Evolutionary conservation across 192 early-diverging fungal genomes (phyloP).

Genomic region (Pecoramyces ruminantium): DNA sequence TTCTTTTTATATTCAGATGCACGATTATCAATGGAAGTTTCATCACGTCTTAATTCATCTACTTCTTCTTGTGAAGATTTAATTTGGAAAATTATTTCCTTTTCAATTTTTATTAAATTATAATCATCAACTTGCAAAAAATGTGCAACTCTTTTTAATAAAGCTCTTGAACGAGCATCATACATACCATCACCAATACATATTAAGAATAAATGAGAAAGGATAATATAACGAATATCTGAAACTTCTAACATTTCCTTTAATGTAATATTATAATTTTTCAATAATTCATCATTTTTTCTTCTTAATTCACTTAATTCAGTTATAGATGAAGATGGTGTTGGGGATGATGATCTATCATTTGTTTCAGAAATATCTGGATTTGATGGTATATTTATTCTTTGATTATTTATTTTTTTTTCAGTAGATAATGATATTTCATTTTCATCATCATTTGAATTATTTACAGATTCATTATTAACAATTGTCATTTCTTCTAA

Average conservation of each 20-base stretch:
- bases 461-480: neutral
- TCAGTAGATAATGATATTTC: neutral
- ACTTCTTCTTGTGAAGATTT: conserved; percentile 24
- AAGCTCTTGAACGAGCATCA: conserved; percentile 59
- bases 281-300: neutral
- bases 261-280: conserved; percentile 16
- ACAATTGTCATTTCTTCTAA: neutral
- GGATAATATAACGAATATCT: conserved; percentile 73
- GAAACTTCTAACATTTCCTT: conserved; percentile 18
- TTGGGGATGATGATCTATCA: conserved; percentile 1
- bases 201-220: conserved; percentile 76
- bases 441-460: neutral
- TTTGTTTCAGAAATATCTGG: conserved; percentile 5
- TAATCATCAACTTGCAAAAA: conserved; percentile 55
- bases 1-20: conserved; percentile 20
- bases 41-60: conserved; percentile 4
- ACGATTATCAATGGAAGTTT: conserved; percentile 7
- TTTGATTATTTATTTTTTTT: too few relatives aligned
- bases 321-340: neutral
- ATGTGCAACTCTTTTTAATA: conserved; percentile 49
- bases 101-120: conserved; percentile 64
- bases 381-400: conserved; percentile 2
- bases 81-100: conserved; percentile 55
- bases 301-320: neutral
- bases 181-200: conserved; percentile 70